Evolutionary conservation across 768 basidiomycete species (phyloP).

Genomic region (Auriscalpium vulgare): DNA sequence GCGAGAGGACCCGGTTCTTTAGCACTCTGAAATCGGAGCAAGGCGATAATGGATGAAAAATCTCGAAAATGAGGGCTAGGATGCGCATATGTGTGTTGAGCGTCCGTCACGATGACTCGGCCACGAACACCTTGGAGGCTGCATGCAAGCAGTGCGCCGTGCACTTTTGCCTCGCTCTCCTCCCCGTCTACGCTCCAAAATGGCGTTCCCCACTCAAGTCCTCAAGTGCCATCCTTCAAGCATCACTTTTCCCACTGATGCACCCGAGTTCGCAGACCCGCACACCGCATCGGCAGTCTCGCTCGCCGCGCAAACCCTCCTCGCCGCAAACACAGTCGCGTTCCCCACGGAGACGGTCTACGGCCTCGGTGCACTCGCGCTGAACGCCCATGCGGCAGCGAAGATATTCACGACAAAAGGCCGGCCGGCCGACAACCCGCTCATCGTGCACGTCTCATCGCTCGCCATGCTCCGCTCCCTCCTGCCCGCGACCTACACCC

Average conservation of each 20-base stretch:
- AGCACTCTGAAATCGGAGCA: too few relatives aligned
- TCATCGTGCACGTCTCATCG: slow-evolving; percentile 95
- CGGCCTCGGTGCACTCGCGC: slow-evolving; percentile 86
- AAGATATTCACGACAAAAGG: slow-evolving; percentile 87
- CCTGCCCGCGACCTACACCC: slow-evolving; percentile 54
- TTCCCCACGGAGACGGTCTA: slow-evolving; percentile 99
- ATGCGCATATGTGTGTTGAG: too few relatives aligned
- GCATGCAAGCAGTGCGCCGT: slow-evolving; percentile 1
- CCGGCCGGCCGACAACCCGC: slow-evolving; percentile 89
- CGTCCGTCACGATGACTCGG: too few relatives aligned
- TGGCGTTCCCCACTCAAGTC: slow-evolving; percentile 29
- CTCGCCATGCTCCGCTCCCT: slow-evolving; percentile 69
- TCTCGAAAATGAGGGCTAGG: too few relatives aligned
- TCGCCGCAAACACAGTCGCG: slow-evolving; percentile 54
- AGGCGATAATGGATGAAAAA: too few relatives aligned
- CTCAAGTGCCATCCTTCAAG: slow-evolving; percentile 56
- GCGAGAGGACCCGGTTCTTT: too few relatives aligned
- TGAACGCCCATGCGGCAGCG: slow-evolving; percentile 51
- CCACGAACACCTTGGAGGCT: neutral
- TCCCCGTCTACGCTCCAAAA: slow-evolving; percentile 4
- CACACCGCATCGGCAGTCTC: slow-evolving; percentile 48
- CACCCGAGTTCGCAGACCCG: slow-evolving; percentile 40
- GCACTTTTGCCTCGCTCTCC: neutral
- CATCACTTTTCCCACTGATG: slow-evolving; percentile 47
- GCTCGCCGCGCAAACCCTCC: slow-evolving; percentile 47